Percentiles rank a stretch among this genome's conserved stretches.
These are phyloP conservation scores for Fusarium lyarnte DNA, from an alignment of 2,329 filamentous ascomycete genomes.

Conservation along the genomic window DNA sequence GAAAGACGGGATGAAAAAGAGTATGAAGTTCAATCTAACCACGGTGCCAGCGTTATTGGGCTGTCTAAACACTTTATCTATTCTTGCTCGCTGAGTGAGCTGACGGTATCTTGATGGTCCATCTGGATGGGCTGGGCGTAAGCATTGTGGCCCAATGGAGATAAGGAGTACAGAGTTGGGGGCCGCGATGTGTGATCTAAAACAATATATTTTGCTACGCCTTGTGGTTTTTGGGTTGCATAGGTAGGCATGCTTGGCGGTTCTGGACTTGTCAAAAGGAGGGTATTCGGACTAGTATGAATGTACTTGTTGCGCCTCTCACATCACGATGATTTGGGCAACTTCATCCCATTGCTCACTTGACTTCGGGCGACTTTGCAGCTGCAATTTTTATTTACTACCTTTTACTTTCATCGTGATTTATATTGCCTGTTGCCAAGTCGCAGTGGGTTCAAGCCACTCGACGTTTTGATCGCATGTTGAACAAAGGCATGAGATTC, in stretches of 20 bases:
- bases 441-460: accelerated
- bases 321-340: neutral
- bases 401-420: accelerated
- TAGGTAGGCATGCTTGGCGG: neutral
- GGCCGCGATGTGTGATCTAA: neutral
- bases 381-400: neutral
- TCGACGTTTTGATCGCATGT: neutral
- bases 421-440: neutral
- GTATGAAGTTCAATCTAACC: neutral
- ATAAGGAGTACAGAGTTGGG: neutral
- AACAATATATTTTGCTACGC: neutral
- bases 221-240: neutral
- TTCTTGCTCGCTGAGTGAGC: slow-evolving; percentile 7
- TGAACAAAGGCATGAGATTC: neutral
- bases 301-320: neutral
- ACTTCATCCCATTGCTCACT: neutral
- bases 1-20: neutral
- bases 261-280: neutral
- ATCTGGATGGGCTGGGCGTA: neutral
- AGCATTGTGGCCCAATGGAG: neutral
- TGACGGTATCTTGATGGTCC: neutral
- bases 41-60: neutral
- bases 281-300: neutral
- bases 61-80: slow-evolving; percentile 7
- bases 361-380: accelerated